Base-by-base conservation (phyloP, 2,329 filamentous ascomycete genomes). In the Microthyrium microscopicum region DNA sequence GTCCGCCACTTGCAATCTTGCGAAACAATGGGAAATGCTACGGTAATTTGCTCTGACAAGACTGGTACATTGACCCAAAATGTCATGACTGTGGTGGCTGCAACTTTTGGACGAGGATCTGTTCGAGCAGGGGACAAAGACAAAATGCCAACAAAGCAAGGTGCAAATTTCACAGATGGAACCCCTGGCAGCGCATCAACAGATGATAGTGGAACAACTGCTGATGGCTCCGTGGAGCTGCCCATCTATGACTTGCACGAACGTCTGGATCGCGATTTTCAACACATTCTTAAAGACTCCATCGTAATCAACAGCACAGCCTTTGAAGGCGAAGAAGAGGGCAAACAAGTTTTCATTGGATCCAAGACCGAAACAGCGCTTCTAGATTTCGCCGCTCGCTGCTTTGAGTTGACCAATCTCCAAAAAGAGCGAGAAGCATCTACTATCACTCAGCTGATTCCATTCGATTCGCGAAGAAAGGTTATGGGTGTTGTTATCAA, bases 351-450 rank as follows among this genome's bases (percentile, higher is more conserved):
- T 0, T 84, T 80, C 42, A 65, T 83, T 40, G 78, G 78, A 20
- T 82, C 77, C 4, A 83, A 82, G 54, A 84, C 78, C 0, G 78
- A 84, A 48, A 81, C 76, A 4, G 77, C 78, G 16, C 60, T 84
- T 9, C 62, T 84, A n/a, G 60, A 63, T 17, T 81, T 82, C 47
- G 73, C 75, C 15, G 64, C 67, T 31, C 70, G 77, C 31, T 61
- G 70, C 45, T 58, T 83, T 11, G 75, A 64, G 26, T 72, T 83
- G 60, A 68, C 66, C 5, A 61, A 65, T 1, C 54, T 80, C 12
- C 57, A 57, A 29, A 62, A 73, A 39, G 73, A 74, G 43, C 64
- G 77, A 13, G 62, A 69, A 11, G 78, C 76, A 42, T 64, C 64
- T 24, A 62, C 67, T 21, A 55, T 79, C 21, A 59, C 58, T 9